Evolutionary conservation across 169 alveolate species (phyloP).

Genomic region (Perkinsus olseni): DNA sequence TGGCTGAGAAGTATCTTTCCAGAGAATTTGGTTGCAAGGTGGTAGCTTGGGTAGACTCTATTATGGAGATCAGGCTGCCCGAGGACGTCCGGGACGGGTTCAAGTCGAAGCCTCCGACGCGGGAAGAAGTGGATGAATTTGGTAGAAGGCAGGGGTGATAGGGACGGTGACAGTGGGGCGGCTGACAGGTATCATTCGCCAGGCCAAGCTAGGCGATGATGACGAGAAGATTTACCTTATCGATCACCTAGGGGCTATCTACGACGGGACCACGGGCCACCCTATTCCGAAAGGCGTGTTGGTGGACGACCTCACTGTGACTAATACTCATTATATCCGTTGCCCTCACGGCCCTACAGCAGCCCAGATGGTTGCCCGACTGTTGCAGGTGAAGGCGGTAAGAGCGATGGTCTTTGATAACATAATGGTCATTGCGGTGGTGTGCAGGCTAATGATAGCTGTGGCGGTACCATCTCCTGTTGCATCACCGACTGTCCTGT

Average conservation of each 20-base stretch:
- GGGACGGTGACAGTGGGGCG: not conserved
- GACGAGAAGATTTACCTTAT: constrained; percentile 7
- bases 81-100: not conserved
- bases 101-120: constrained; percentile 4
- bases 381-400: constrained; percentile 13
- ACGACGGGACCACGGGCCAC: not conserved
- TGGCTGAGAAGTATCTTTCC: constrained; percentile 34
- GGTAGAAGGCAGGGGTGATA: constrained; percentile 11
- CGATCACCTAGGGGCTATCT: not conserved
- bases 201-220: not conserved
- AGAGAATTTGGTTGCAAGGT: not conserved
- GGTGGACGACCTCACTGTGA: constrained; percentile 10
- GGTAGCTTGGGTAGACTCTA: constrained; percentile 1
- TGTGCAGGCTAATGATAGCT: not conserved
- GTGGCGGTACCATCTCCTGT: constrained; percentile 46
- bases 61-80: not conserved
- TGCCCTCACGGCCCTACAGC: constrained; percentile 51
- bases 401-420: not conserved
- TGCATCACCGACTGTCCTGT: constrained; percentile 33
- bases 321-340: constrained; percentile 22
- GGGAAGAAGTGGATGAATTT: constrained; percentile 14
- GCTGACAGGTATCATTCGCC: constrained; percentile 25
- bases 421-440: not conserved
- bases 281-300: not conserved
- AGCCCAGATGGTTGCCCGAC: constrained; percentile 32